phyloP scores from a whole-genome alignment of 140 eudicot species.

The Artemisia princeps region DNA sequence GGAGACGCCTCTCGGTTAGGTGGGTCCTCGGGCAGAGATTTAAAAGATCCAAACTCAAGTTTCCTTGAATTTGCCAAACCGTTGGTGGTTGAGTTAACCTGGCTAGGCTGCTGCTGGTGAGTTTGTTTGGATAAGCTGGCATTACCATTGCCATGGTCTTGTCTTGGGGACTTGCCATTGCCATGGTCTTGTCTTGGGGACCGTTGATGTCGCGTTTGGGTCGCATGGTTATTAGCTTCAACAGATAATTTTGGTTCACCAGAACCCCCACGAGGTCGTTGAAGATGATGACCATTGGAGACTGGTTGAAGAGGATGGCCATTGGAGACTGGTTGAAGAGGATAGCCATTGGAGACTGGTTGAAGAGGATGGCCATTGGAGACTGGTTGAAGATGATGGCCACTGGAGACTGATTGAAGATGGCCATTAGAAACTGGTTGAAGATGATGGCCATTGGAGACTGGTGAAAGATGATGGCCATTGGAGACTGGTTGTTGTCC shows the following conservation, averaged over 20 bases:
- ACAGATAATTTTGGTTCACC: slow-evolving; percentile 21
- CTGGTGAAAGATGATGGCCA: no score
- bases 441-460: no score
- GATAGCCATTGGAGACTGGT: no score
- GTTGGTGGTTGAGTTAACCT: slow-evolving; percentile 14
- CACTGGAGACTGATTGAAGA: no score
- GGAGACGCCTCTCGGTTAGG: slow-evolving; percentile 11
- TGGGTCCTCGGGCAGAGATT: slow-evolving; percentile 29
- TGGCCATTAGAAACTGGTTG: no score
- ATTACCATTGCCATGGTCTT: slow-evolving; percentile 23
- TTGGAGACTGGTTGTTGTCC: slow-evolving; percentile 14
- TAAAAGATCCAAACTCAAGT: slow-evolving; percentile 62
- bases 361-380: no score
- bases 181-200: slow-evolving; percentile 28
- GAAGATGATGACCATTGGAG: slow-evolving; percentile 30
- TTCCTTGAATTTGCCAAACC: slow-evolving; percentile 22
- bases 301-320: neutral
- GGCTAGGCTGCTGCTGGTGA: slow-evolving; percentile 17
- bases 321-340: no score
- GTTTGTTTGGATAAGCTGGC: slow-evolving; percentile 22
- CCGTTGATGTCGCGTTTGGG: slow-evolving; percentile 25
- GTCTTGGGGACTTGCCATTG: slow-evolving; percentile 23
- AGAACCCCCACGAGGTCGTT: slow-evolving; percentile 20
- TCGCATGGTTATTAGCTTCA: slow-evolving; percentile 24
- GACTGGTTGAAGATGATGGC: no score